phyloP scores from a whole-genome alignment of 176 grass and related monocot genomes.

The Oryza longistaminata region DNA sequence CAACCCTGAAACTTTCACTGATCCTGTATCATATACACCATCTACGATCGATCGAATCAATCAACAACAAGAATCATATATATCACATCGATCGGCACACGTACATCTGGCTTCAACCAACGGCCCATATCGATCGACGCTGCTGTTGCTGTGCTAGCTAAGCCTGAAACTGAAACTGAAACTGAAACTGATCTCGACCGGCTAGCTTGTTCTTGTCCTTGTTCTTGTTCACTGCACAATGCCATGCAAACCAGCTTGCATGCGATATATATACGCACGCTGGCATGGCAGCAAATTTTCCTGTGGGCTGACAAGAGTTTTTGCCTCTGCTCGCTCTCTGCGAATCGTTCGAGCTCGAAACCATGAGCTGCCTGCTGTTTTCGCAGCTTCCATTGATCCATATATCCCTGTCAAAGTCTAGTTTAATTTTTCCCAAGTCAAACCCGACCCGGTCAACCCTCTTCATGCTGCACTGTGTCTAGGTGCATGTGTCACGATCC shows the following conservation, averaged over 20 bases:
- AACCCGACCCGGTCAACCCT: conserved; percentile 18
- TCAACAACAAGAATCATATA: neutral
- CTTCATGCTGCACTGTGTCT: too few species aligned
- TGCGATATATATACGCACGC: neutral
- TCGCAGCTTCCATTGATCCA: neutral
- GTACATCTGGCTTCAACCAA: conserved; percentile 46
- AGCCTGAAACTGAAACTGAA: neutral
- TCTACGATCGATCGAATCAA: neutral
- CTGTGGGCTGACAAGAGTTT: conserved; percentile 18
- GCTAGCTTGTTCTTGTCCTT: neutral
- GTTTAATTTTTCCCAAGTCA: neutral
- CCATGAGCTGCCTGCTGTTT: conserved; percentile 62
- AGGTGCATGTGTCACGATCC: too few species aligned
- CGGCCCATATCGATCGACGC: conserved; percentile 33
- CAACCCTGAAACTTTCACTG: too few species aligned
- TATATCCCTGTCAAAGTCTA: neutral
- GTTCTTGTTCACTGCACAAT: neutral
- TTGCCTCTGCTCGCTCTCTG: neutral
- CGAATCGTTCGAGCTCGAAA: conserved; percentile 24
- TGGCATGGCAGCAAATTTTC: neutral
- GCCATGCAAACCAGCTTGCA: conserved; percentile 1
- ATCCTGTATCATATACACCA: too few species aligned
- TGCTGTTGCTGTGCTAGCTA: neutral
- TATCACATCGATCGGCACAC: neutral
- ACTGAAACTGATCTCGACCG: neutral